Evolutionary conservation across 2,329 filamentous ascomycete genomes (phyloP), one percentile per base, ranked within the genome.

Genomic region (Penicillium palitans): DNA sequence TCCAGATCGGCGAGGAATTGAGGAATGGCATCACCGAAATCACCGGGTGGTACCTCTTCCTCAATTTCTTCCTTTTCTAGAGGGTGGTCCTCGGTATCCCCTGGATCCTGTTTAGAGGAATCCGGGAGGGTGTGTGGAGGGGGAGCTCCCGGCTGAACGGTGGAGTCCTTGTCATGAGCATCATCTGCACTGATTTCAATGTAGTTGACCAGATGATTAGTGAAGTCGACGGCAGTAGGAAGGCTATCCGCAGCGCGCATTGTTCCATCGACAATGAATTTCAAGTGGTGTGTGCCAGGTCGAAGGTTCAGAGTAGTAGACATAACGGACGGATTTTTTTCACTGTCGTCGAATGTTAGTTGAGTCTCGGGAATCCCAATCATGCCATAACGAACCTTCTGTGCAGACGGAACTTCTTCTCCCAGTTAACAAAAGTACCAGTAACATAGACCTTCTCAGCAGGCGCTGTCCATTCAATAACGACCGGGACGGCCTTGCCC

Each of bases 131-230:
- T 73, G 33, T 82, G 77, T 13, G 80, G 76, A 13, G 78, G 75
- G 13, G 79, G 79, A 7, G 78, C 68, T 35, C 74, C 75, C 17
- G 73, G 64, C 17, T 75, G 70, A 42, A 75, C 66, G 15, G 69
- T 67, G 17, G 74, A 70, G 47, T 74, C 72, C 42, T 73, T 75
- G 40, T 74, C 68, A 45, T 73, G 68, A 25, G 87, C 76, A 69
- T 93, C 89, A 56, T 92, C 88, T 37, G 90, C 86, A 68, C 84
- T 90, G 61, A 98, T 90, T 79, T 99, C 95, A 70, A 99, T 91
- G 74, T 98, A 99, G 78, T 99, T 99, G 76, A 99, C 93, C 19
- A 99, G 82, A 72, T 96, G 96, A 78, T 98, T 98, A 64, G 92
- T 96, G 74, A 96, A 97, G 74, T 99, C 95, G 58, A 99, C 95